Evolutionary conservation across 768 basidiomycete genomes (phyloP).

Genomic region (Boletus subcaerulescens): DNA sequence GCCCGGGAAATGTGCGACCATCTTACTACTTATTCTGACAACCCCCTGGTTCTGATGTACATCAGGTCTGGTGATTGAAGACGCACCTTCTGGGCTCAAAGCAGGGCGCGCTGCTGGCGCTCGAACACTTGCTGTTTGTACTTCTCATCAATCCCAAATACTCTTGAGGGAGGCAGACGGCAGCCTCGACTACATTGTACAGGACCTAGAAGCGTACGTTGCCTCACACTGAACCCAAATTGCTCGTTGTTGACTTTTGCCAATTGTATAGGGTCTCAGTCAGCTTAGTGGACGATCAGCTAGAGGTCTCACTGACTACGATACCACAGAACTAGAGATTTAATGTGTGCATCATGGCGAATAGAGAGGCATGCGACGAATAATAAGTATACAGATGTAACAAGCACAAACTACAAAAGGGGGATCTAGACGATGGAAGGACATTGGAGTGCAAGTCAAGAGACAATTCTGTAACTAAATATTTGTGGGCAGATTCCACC

Average conservation of each 20-base stretch:
- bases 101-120: conserved; percentile 77
- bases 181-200: conserved; percentile 62
- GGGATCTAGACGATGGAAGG: neutral
- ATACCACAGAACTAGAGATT: conserved; percentile 12
- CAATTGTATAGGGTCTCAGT: conserved; percentile 18
- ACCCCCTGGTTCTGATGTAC: neutral
- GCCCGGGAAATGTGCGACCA: conserved; percentile 51
- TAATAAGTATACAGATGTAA: neutral
- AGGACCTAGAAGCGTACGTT: conserved; percentile 63
- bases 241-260: neutral
- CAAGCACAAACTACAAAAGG: neutral
- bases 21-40: neutral
- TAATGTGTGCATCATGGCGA: neutral
- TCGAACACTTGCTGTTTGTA: conserved; percentile 77
- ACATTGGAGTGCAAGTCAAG: neutral
- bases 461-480: neutral
- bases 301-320: conserved; percentile 19
- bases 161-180: conserved; percentile 40
- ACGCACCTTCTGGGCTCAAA: conserved; percentile 80
- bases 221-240: neutral
- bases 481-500: neutral
- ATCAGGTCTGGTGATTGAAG: conserved; percentile 84
- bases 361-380: neutral
- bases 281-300: conserved; percentile 15
- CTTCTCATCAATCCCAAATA: conserved; percentile 60